Evolutionary conservation across 768 basidiomycete genomes (phyloP).

Genomic region (Leccinellum albellum): DNA sequence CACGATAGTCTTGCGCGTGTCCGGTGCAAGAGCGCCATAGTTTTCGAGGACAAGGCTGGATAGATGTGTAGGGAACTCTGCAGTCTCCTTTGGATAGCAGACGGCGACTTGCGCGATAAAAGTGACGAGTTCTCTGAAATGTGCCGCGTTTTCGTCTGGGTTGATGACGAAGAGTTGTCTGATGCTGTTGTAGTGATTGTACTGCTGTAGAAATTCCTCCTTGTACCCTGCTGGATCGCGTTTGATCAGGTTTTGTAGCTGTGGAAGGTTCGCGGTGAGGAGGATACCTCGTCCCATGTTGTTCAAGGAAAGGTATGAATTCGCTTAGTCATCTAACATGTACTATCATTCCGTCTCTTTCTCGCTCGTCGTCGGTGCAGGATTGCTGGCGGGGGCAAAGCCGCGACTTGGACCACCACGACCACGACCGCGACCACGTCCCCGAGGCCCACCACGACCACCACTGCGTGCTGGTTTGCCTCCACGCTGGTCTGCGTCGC

Average conservation of each 20-base stretch:
- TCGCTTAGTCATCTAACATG: slow-evolving; percentile 20
- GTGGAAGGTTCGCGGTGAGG: slow-evolving; percentile 86
- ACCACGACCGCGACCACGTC: slow-evolving; percentile 35
- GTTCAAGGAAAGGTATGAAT: background rate
- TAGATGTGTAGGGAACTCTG: slow-evolving; percentile 78
- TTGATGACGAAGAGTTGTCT: slow-evolving; percentile 79
- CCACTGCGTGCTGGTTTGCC: slow-evolving; percentile 30
- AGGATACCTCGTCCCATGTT: slow-evolving; percentile 31
- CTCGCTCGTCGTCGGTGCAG: background rate
- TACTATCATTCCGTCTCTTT: background rate
- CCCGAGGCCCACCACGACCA: slow-evolving; percentile 31
- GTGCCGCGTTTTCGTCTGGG: slow-evolving; percentile 80
- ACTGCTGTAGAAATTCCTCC: slow-evolving; percentile 96
- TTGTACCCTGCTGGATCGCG: slow-evolving; percentile 85
- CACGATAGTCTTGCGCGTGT: slow-evolving; percentile 79
- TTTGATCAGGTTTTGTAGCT: slow-evolving; percentile 96
- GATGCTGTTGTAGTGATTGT: slow-evolving; percentile 89
- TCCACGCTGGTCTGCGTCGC: slow-evolving; percentile 18
- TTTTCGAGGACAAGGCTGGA: slow-evolving; percentile 74
- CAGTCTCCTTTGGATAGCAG: slow-evolving; percentile 90
- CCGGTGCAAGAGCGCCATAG: slow-evolving; percentile 70
- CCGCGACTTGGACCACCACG: slow-evolving; percentile 23
- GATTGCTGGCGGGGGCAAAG: background rate
- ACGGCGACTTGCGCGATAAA: slow-evolving; percentile 80
- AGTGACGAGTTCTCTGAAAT: slow-evolving; percentile 82